Conservation (phyloP, 2,329 filamentous ascomycete genomes). For the Lachnellula suecica region DNA sequence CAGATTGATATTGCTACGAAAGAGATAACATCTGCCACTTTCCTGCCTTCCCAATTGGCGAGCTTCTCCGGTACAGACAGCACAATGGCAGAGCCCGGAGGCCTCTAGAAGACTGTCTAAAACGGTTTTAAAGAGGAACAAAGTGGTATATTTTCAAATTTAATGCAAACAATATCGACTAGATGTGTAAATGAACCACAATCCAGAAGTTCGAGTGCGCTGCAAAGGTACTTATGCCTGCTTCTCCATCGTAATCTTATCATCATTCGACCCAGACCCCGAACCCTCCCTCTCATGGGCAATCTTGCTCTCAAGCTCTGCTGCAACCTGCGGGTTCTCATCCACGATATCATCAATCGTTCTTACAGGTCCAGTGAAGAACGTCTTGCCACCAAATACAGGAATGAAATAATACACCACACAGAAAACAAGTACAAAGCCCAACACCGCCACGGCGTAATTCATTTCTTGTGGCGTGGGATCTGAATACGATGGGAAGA, state of each 20-base stretch:
- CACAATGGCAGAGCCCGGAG: too few relatives aligned
- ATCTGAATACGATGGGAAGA: constrained; percentile 29
- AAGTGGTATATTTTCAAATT: not conserved
- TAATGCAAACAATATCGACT: not conserved
- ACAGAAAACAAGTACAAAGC: constrained; percentile 31
- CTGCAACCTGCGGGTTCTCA: constrained; percentile 8
- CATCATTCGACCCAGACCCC: not conserved
- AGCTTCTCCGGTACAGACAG: not conserved
- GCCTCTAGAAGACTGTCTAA: too few relatives aligned
- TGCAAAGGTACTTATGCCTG: not conserved
- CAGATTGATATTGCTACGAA: not conserved
- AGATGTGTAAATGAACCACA: not conserved
- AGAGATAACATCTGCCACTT: not conserved
- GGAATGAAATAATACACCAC: constrained; percentile 32
- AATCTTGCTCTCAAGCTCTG: constrained; percentile 7
- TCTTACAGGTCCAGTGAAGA: constrained; percentile 30
- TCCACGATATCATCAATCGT: constrained; percentile 29
- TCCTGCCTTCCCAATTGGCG: not conserved
- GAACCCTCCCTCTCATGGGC: not conserved
- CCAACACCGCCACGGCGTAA: constrained; percentile 32
- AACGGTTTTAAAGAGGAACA: not conserved
- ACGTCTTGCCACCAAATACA: constrained; percentile 30
- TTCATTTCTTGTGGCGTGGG: constrained; percentile 31
- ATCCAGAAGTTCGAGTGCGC: not conserved
- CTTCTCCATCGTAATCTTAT: not conserved